Percentiles rank a stretch among this genome's conserved stretches.
Conservation (phyloP, 805 yeast genomes). For the Yamadazyma sp. region DNA sequence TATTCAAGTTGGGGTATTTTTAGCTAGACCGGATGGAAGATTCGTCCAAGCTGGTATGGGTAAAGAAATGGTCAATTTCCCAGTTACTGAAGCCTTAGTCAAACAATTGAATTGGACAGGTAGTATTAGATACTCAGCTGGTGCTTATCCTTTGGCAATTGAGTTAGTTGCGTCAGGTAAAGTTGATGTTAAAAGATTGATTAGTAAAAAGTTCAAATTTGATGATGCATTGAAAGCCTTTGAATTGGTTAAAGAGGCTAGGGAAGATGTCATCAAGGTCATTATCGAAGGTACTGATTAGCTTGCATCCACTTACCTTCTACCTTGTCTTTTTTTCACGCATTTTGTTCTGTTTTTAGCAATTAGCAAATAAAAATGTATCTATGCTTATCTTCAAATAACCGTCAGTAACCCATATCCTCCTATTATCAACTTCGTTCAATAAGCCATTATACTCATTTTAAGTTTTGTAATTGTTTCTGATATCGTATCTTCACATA, state of each 20-base stretch:
- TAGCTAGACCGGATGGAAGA: conserved; percentile 15
- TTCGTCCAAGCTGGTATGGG: conserved; percentile 21
- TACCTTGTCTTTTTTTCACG: too few relatives aligned
- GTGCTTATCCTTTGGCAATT: conserved; percentile 19
- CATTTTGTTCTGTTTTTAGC: too few relatives aligned
- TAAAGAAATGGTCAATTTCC: conserved; percentile 17
- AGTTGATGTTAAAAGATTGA: conserved; percentile 16
- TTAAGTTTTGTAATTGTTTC: too few relatives aligned
- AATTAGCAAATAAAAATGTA: too few relatives aligned
- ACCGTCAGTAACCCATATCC: too few relatives aligned
- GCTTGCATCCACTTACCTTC: too few relatives aligned
- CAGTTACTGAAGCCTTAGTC: conserved; percentile 20
- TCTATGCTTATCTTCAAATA: too few relatives aligned
- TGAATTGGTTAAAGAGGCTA: conserved; percentile 16
- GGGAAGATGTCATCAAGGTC: conserved; percentile 16
- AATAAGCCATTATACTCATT: too few relatives aligned
- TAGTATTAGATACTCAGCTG: conserved; percentile 16
- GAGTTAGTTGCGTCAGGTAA: conserved; percentile 16
- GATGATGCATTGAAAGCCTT: conserved; percentile 20
- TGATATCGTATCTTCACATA: too few relatives aligned
- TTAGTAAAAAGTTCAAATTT: conserved; percentile 19
- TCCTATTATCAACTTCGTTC: too few relatives aligned
- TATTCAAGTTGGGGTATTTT: conserved; percentile 16
- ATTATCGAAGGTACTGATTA: conserved; percentile 14
- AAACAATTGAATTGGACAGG: conserved; percentile 20